Base-by-base conservation (phyloP, 1,139 yeast genomes). In the Sugiyamaella sp. region DNA sequence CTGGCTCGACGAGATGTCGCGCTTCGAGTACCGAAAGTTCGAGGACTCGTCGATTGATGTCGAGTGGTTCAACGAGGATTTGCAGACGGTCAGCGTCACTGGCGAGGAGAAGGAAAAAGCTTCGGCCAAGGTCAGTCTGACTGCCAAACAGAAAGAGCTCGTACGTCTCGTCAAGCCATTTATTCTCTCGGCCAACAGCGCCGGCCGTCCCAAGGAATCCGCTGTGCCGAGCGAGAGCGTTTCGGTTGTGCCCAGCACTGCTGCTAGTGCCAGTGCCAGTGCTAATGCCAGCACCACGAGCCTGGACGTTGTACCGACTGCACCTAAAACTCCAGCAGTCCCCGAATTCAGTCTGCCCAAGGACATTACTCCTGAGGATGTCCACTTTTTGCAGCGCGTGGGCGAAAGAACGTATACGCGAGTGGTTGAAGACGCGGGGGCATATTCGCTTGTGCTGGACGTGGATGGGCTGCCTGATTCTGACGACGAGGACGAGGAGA, bases 11-110 rank as follows among this genome's bases (percentile, higher is more conserved):
- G 97, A 89, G 69, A 75, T 89, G 62, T 90, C 89, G 68, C 82
- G 84, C 66, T 91, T 90, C 64, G 95, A 87, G 66, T 61, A 66
- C 55, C 67, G 66, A 44, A 63, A 68, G 43, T 75, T 75, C 54
- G 86, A 82, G 65, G 84, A 80, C 60, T 89, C 87, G 59, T 66
- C 74, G 12, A 87, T 89, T 55, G 97, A 93, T 68, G 82, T 86
- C 4, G 95, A 86, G 59, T 91, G 97, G 97, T 88, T 90, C 71
- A 89, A 89, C 69, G 81, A 85, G 64, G 88, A 87, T 63, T 78
- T 91, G 57, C 95, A 88, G 61, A 84, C 85, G 62, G 84, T 91
- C 54, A 86, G 96, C 2, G 75, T 85, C 42, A 77, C 82, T 52
- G 95, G 93, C 59, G 81, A 80, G 65, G 83, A 81, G 65, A 80